phyloP scores from a whole-genome alignment of 305 asterid species.

The Fraxinus baroniana region DNA sequence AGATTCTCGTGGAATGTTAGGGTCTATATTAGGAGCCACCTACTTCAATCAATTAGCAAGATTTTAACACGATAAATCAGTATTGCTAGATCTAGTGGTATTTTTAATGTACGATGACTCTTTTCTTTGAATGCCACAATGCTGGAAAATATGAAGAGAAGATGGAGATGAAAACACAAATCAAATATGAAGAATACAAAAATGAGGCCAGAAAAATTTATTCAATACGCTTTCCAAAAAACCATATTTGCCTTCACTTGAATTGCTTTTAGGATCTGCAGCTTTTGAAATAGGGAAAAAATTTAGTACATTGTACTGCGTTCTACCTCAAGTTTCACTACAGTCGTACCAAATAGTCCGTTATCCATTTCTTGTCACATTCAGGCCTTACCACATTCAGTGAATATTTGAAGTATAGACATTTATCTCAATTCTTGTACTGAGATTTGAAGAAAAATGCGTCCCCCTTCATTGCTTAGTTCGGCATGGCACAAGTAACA shows the following conservation, averaged over 20 bases:
- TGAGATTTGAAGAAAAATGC: background rate
- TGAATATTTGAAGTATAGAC: background rate
- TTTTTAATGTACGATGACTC: background rate
- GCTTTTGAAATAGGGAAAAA: constrained; percentile 11
- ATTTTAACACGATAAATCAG: background rate
- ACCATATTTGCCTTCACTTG: background rate
- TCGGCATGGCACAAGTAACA: background rate
- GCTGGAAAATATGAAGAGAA: background rate
- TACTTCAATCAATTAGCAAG: background rate
- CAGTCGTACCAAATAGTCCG: background rate
- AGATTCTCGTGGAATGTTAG: background rate
- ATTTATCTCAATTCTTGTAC: background rate
- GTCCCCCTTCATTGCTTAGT: background rate
- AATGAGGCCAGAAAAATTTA: background rate
- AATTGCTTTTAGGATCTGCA: constrained; percentile 60
- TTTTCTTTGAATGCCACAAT: background rate
- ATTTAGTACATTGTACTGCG: background rate
- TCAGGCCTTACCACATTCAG: background rate
- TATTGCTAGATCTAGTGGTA: background rate
- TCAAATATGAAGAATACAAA: background rate
- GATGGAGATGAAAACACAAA: background rate
- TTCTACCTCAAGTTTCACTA: background rate
- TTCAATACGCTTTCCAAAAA: background rate
- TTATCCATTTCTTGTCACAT: background rate
- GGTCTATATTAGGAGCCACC: background rate